phyloP scores from a whole-genome alignment of 2,329 filamentous ascomycete species.

The Ceratocystis cubensis region DNA sequence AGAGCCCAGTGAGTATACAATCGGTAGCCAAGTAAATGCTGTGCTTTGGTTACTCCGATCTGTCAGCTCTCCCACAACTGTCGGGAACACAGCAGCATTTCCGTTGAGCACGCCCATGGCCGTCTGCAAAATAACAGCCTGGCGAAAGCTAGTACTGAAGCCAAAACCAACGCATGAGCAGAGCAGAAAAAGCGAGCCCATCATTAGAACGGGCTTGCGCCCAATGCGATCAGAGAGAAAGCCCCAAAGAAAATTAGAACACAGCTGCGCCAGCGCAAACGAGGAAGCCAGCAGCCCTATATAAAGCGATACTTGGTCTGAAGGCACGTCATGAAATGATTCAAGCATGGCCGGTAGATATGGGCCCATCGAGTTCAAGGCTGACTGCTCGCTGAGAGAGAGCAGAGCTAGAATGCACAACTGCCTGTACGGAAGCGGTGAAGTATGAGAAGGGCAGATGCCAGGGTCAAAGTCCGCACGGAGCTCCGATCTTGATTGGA shows the following conservation, averaged over 20 bases:
- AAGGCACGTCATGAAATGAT: conserved; percentile 67
- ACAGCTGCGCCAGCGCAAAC: conserved; percentile 84
- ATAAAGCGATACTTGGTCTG: conserved; percentile 64
- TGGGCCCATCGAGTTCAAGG: conserved; percentile 88
- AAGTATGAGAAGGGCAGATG: conserved; percentile 30
- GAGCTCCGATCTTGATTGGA: background rate
- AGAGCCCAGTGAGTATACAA: conserved; percentile 89
- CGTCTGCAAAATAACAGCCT: conserved; percentile 73
- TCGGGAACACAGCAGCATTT: conserved; percentile 87
- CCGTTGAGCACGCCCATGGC: conserved; percentile 90
- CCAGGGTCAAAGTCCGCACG: background rate
- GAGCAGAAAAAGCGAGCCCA: conserved; percentile 72
- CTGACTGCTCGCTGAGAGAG: conserved; percentile 86
- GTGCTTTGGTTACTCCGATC: conserved; percentile 87
- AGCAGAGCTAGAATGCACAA: conserved; percentile 76
- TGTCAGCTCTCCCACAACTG: conserved; percentile 87
- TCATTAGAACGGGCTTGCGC: conserved; percentile 59
- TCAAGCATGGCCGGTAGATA: conserved; percentile 90
- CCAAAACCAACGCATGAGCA: conserved; percentile 76
- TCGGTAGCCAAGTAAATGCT: conserved; percentile 86
- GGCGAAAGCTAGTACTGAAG: conserved; percentile 69
- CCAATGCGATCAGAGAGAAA: conserved; percentile 51
- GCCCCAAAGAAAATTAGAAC: conserved; percentile 63
- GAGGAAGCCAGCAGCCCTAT: conserved; percentile 81
- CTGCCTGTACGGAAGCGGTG: conserved; percentile 67